A percentile compares a stretch with the other conserved stretches of the same genome.
Conservation (phyloP, 139 green algal species). For the Trebouxia sp. region DNA sequence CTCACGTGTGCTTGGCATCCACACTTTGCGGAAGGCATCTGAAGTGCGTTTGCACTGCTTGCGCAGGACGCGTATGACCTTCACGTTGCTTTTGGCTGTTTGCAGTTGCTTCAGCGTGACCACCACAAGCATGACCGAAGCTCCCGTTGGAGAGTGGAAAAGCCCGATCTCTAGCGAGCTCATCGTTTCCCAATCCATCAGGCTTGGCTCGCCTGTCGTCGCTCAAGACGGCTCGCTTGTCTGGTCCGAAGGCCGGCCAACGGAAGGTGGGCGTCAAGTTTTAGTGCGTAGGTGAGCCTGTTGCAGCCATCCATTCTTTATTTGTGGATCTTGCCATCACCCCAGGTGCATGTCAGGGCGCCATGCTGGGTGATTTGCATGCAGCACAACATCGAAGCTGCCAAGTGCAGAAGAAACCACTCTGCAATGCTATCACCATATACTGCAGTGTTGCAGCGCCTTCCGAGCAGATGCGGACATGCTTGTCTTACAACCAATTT, state of each 20-base stretch:
- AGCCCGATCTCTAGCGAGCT: constrained; percentile 60
- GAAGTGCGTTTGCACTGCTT: no score
- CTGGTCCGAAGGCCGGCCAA: constrained; percentile 67
- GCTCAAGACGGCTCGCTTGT: constrained; percentile 46
- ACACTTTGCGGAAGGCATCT: no score
- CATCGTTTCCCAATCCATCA: constrained; percentile 51
- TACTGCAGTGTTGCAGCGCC: no score
- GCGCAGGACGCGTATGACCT: background rate
- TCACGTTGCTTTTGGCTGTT: background rate
- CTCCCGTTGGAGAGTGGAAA: constrained; percentile 53
- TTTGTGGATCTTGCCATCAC: no score
- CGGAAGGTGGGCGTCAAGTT: constrained; percentile 65
- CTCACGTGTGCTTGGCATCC: no score
- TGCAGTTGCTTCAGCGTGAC: background rate
- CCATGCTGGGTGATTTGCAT: no score
- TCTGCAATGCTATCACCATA: no score
- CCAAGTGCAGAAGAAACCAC: no score
- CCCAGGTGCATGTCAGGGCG: no score
- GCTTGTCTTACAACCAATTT: background rate
- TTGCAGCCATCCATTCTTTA: background rate
- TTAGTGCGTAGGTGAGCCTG: constrained; percentile 50
- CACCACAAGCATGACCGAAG: constrained; percentile 23
- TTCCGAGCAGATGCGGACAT: no score
- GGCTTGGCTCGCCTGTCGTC: constrained; percentile 43
- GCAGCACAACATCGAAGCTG: no score